Conservation (phyloP, 768 basidiomycete genomes). For the Phaffia australis region DNA sequence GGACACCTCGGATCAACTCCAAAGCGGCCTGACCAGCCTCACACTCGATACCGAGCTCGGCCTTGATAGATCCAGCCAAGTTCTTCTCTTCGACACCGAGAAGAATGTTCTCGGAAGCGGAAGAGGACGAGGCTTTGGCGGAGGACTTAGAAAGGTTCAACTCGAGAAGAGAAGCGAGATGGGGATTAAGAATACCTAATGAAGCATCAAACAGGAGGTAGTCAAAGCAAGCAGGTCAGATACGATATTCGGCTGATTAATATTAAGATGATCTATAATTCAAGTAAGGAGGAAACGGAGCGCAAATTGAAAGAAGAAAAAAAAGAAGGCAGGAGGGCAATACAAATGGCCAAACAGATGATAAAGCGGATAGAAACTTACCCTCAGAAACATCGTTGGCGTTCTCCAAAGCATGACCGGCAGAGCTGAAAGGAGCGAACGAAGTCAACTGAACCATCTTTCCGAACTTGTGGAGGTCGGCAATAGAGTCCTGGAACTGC, state of each 20-base stretch:
- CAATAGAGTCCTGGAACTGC: slow-evolving; percentile 33
- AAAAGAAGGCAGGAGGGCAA: too few species aligned
- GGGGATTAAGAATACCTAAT: slow-evolving; percentile 71
- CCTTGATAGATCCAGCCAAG: slow-evolving; percentile 76
- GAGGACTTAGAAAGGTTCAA: slow-evolving; percentile 81
- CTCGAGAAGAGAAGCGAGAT: slow-evolving; percentile 71
- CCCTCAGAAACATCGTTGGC: slow-evolving; percentile 83
- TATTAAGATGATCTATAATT: background rate
- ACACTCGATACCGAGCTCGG: slow-evolving; percentile 85
- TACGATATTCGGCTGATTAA: background rate
- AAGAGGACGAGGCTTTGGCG: slow-evolving; percentile 70
- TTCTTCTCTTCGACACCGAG: slow-evolving; percentile 60
- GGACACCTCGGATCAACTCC: slow-evolving; percentile 93
- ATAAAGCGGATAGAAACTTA: slow-evolving; percentile 40
- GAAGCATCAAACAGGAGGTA: background rate
- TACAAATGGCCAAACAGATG: background rate
- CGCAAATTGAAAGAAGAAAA: background rate
- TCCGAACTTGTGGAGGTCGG: slow-evolving; percentile 83
- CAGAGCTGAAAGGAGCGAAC: slow-evolving; percentile 89
- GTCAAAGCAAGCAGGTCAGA: background rate
- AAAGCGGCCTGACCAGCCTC: slow-evolving; percentile 47
- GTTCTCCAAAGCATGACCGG: slow-evolving; percentile 92
- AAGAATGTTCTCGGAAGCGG: slow-evolving; percentile 36
- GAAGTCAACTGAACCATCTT: slow-evolving; percentile 86
- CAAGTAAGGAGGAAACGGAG: background rate